A percentile compares a stretch with the other conserved stretches of the same genome.
Evolutionary conservation across 1,284 basidiomycete species (phyloP).

Genomic region (Wolfiporia cocos): DNA sequence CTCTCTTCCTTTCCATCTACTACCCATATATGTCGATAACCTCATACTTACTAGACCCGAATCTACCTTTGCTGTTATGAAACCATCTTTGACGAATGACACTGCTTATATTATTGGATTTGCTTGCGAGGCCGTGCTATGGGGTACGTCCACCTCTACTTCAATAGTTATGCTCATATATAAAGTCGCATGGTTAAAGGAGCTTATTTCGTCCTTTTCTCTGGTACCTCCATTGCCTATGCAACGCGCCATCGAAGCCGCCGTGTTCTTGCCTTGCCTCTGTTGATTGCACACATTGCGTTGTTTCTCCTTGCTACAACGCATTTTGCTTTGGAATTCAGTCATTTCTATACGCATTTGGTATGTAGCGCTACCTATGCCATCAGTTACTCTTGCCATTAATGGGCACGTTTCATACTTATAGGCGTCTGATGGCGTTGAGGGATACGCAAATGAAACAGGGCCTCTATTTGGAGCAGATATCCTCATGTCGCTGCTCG

Average conservation of each 20-base stretch:
- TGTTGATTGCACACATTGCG: constrained; percentile 22
- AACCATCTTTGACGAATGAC: too few species aligned
- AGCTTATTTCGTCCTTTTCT: background rate
- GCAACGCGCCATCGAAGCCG: background rate
- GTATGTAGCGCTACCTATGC: too few species aligned
- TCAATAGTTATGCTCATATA: background rate
- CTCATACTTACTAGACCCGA: too few species aligned
- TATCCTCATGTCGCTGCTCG: constrained; percentile 29
- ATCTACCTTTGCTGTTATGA: too few species aligned
- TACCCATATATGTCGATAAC: too few species aligned
- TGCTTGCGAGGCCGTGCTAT: background rate
- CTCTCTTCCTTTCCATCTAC: too few species aligned
- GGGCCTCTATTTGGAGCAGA: constrained; percentile 23
- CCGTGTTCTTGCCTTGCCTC: constrained; percentile 13
- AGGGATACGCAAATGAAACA: constrained; percentile 26
- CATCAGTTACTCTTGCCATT: background rate
- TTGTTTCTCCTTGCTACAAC: constrained; percentile 30
- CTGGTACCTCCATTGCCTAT: background rate
- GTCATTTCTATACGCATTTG: constrained; percentile 28
- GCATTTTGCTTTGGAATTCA: constrained; percentile 33
- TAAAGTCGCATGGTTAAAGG: background rate
- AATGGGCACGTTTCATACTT: background rate
- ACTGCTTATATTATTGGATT: background rate
- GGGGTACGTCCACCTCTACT: constrained; percentile 11
- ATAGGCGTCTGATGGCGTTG: constrained; percentile 8